Evolutionary conservation across 768 basidiomycete species (phyloP).

Genomic region (Lactifluus echinatus): DNA sequence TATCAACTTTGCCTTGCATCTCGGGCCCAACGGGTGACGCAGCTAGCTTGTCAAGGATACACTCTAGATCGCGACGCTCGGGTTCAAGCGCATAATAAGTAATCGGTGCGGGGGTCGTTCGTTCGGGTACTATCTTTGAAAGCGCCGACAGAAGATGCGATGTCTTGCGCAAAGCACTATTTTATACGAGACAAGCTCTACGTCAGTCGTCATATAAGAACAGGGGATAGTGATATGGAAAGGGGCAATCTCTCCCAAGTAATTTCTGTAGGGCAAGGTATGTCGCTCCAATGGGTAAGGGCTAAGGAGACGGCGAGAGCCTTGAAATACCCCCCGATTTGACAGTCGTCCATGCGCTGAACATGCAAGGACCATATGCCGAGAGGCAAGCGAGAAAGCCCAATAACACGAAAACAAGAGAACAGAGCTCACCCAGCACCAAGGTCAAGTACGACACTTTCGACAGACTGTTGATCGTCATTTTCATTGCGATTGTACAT

Average conservation of each 20-base stretch:
- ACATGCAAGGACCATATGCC: background rate
- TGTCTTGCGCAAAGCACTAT: constrained; percentile 80
- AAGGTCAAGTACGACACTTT: constrained; percentile 74
- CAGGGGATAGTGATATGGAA: background rate
- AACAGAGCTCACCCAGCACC: constrained; percentile 75
- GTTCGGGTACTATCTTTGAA: constrained; percentile 40
- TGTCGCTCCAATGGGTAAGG: background rate
- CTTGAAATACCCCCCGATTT: background rate
- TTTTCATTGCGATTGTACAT: constrained; percentile 46
- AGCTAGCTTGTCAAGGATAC: constrained; percentile 63
- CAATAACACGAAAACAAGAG: background rate
- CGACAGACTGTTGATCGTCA: constrained; percentile 24
- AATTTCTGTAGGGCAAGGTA: background rate
- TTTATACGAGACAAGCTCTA: background rate
- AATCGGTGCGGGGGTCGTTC: constrained; percentile 39
- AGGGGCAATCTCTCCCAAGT: too few relatives aligned
- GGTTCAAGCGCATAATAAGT: constrained; percentile 92
- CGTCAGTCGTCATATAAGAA: background rate
- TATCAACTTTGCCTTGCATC: constrained; percentile 63
- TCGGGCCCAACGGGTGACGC: constrained; percentile 51
- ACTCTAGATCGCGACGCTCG: constrained; percentile 75
- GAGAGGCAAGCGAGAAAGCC: background rate
- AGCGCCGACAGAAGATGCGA: constrained; percentile 72
- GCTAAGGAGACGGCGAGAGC: background rate
- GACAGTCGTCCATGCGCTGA: too few relatives aligned